Evolutionary conservation across 495 filamentous ascomycete species (phyloP).

Genomic region (Hypoxylon rickii): DNA sequence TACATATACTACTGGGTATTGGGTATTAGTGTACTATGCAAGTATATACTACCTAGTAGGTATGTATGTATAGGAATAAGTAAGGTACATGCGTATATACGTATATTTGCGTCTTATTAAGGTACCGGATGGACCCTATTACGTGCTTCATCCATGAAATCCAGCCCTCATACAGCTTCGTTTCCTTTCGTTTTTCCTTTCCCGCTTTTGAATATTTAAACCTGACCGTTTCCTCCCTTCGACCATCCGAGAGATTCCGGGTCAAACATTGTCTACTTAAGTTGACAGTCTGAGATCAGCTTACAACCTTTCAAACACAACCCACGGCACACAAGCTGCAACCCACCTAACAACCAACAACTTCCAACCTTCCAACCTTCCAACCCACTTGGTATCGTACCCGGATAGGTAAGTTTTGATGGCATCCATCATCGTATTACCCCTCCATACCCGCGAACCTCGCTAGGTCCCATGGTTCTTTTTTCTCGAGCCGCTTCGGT

Average conservation of each 20-base stretch:
- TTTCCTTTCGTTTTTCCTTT: slow-evolving; percentile 23
- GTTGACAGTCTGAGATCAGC: slow-evolving; percentile 5
- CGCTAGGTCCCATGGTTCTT: too few relatives aligned
- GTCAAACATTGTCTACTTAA: slow-evolving; percentile 19
- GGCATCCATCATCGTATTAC: too few relatives aligned
- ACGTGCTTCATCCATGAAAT: slow-evolving; percentile 34
- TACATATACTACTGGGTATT: too few relatives aligned
- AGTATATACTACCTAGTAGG: too few relatives aligned
- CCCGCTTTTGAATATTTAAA: slow-evolving; percentile 32
- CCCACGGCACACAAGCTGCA: not conserved
- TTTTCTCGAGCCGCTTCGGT: slow-evolving; percentile 17
- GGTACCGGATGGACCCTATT: slow-evolving; percentile 34
- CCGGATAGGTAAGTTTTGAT: too few relatives aligned
- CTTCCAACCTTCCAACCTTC: not conserved
- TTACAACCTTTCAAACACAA: not conserved
- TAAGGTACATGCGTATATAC: not conserved
- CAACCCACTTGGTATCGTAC: too few relatives aligned
- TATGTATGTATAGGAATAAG: too few relatives aligned
- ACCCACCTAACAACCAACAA: not conserved
- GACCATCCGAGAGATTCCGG: too few relatives aligned
- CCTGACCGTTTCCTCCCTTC: slow-evolving; percentile 16
- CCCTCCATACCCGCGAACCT: too few relatives aligned
- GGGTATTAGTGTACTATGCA: too few relatives aligned
- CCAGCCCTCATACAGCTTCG: slow-evolving; percentile 26
- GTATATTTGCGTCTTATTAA: slow-evolving; percentile 34